Evolutionary conservation across 306 rosid species (phyloP).

Genomic region (Mucuna pruriens): DNA sequence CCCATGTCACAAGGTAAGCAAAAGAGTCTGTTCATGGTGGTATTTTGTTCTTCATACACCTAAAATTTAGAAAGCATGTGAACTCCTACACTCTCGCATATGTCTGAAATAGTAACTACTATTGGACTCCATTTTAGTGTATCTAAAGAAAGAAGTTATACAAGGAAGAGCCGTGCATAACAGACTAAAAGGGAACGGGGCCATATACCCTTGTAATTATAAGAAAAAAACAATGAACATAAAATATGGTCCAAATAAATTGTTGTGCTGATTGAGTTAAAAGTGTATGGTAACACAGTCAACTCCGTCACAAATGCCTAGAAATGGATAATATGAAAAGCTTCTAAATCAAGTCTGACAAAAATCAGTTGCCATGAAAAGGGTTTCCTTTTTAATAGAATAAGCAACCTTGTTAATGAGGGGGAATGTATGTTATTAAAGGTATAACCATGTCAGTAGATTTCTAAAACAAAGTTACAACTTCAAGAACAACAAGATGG

Average conservation of each 20-base stretch:
- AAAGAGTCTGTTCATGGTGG: background rate
- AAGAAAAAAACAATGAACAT: conserved; percentile 12
- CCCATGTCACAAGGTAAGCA: conserved; percentile 3
- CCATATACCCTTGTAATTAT: conserved; percentile 9
- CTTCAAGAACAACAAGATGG: conserved; percentile 12
- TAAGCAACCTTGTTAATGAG: conserved; percentile 20
- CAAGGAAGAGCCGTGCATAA: background rate
- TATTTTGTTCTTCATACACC: background rate
- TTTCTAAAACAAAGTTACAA: conserved; percentile 19
- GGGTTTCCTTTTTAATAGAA: background rate
- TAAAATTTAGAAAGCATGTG: background rate
- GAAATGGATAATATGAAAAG: conserved; percentile 12
- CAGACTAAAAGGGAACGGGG: background rate
- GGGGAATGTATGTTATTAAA: conserved; percentile 24
- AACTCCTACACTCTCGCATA: conserved; percentile 14
- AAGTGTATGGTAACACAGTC: conserved; percentile 6
- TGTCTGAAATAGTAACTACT: conserved; percentile 1
- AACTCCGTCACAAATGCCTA: conserved; percentile 13
- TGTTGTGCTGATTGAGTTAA: conserved; percentile 6
- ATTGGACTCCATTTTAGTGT: conserved; percentile 8
- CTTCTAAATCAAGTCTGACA: conserved; percentile 27
- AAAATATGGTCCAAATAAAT: background rate
- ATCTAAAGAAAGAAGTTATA: background rate
- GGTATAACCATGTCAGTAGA: background rate
- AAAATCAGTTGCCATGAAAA: background rate